phyloP scores from a whole-genome alignment of 139 green algal genomes.

The Chlorella sp. region DNA sequence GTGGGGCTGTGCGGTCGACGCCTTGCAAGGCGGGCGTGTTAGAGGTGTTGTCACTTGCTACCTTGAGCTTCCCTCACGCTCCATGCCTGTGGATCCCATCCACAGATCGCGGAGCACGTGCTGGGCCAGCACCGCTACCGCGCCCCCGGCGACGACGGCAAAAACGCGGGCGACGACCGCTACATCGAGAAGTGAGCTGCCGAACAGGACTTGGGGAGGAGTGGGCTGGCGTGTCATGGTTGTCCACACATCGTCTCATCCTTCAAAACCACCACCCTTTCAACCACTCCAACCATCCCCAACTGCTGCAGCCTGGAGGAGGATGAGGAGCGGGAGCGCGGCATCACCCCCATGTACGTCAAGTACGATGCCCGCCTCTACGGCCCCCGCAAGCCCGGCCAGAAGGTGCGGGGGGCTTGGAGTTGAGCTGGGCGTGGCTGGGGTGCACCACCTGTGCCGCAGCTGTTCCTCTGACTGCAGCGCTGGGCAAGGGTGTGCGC shows the following conservation, averaged over 20 bases:
- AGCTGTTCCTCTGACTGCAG: too few species aligned
- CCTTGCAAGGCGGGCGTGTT: too few species aligned
- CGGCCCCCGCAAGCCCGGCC: constrained; percentile 51
- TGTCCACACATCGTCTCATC: too few species aligned
- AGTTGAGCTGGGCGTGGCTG: background rate
- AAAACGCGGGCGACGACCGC: constrained; percentile 50
- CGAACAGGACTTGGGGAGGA: too few species aligned
- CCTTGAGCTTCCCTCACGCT: too few species aligned
- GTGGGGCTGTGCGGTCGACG: too few species aligned
- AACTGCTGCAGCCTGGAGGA: constrained; percentile 51
- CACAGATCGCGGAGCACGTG: constrained; percentile 83
- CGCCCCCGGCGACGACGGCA: constrained; percentile 73
- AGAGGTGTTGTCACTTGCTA: too few species aligned
- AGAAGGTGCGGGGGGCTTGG: constrained; percentile 18
- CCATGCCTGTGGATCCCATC: too few species aligned
- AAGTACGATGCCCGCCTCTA: constrained; percentile 85
- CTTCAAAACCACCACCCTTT: too few species aligned
- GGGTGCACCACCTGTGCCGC: too few species aligned
- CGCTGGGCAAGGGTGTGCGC: too few species aligned
- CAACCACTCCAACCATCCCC: background rate
- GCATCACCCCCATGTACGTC: constrained; percentile 67
- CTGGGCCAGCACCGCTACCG: constrained; percentile 94
- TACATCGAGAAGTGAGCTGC: constrained; percentile 44
- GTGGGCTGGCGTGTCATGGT: too few species aligned
- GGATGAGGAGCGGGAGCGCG: constrained; percentile 41